A percentile compares a stretch with the other conserved stretches of the same genome.
Conservation (phyloP, 148 eudicot species). For the Oxyria digyna region DNA sequence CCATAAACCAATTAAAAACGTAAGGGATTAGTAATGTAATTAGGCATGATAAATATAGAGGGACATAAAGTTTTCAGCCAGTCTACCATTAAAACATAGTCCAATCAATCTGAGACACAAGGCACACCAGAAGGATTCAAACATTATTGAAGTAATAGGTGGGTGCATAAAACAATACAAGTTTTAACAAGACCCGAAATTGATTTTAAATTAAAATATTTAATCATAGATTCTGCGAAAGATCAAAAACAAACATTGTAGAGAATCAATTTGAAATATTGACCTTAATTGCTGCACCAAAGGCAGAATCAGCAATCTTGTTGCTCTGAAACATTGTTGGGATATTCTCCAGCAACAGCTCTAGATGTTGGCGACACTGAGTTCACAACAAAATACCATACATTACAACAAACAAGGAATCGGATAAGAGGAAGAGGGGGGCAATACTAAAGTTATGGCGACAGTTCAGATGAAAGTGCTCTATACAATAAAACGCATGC, state of each 20-base stretch:
- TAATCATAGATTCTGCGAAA: not conserved
- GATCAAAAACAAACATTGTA: not conserved
- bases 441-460: no score
- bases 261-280: not conserved
- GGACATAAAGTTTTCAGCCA: not conserved
- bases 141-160: not conserved
- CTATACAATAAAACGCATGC: not conserved
- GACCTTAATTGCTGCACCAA: conserved; percentile 94
- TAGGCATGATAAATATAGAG: not conserved
- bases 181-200: not conserved
- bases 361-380: conserved; percentile 88
- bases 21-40: not conserved
- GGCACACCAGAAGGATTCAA: no score
- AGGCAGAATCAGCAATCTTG: conserved; percentile 82
- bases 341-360: conserved; percentile 78
- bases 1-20: not conserved
- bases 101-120: not conserved
- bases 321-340: conserved; percentile 86
- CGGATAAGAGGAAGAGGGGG: not conserved
- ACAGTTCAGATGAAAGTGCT: conserved; percentile 1
- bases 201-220: not conserved
- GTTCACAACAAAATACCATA: conserved; percentile 17
- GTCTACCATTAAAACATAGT: not conserved
- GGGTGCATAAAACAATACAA: not conserved
- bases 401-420: not conserved